Conservation (phyloP, 192 early-diverging fungal genomes). For the Umbelopsis isabellina region DNA sequence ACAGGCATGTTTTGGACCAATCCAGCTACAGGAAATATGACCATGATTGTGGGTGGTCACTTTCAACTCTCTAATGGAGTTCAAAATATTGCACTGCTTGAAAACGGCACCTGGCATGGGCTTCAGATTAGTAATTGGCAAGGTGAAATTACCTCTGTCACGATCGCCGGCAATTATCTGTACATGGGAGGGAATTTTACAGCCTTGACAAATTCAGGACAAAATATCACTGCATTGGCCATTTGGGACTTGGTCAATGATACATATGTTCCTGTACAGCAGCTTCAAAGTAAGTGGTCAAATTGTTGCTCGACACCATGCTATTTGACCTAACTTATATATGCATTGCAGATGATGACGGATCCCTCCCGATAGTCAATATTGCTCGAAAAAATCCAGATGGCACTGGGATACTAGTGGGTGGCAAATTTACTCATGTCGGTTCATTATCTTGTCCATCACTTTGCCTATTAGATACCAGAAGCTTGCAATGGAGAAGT, state of each 20-base stretch:
- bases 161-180: constrained; percentile 53
- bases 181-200: constrained; percentile 62
- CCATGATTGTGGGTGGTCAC: constrained; percentile 56
- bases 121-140: constrained; percentile 41
- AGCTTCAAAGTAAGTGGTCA: constrained; percentile 32
- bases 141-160: constrained; percentile 56
- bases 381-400: constrained; percentile 28
- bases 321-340: constrained; percentile 42
- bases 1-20: constrained; percentile 58
- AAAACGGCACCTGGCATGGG: constrained; percentile 50
- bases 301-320: constrained; percentile 44
- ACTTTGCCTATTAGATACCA: constrained; percentile 36
- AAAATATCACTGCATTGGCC: constrained; percentile 36
- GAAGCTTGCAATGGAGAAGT: constrained; percentile 34
- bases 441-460: constrained; percentile 35
- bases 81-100: constrained; percentile 50
- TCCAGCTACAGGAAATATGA: constrained; percentile 33
- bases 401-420: constrained; percentile 49
- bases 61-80: constrained; percentile 49
- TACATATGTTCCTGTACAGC: constrained; percentile 27
- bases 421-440: constrained; percentile 59
- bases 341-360: constrained; percentile 24
- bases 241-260: constrained; percentile 56
- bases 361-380: constrained; percentile 28
- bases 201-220: constrained; percentile 7